Conservation (phyloP, 371 early-diverging fungal species). For the Mucor mucedo region DNA sequence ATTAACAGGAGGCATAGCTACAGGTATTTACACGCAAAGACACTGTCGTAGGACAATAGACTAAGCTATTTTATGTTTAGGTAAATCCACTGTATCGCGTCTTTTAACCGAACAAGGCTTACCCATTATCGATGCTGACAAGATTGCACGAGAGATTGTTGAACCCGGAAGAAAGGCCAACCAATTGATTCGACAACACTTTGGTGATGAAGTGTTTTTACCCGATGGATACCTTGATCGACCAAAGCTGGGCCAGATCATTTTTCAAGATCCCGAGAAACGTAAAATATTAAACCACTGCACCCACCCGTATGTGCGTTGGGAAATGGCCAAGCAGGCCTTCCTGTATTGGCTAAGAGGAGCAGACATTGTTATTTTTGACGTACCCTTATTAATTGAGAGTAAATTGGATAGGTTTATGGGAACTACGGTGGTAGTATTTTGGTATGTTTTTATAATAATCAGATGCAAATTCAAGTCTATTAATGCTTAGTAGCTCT, state of each 20-base stretch:
- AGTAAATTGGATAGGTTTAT: conserved; percentile 77
- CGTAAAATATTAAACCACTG: conserved; percentile 78
- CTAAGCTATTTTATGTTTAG: conserved; percentile 16
- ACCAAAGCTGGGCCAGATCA: conserved; percentile 76
- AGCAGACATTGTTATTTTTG: conserved; percentile 77
- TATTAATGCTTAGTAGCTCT: conserved; percentile 54
- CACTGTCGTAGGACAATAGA: not conserved
- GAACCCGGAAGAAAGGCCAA: conserved; percentile 78
- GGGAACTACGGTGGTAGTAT: conserved; percentile 78
- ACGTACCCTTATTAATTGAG: conserved; percentile 92
- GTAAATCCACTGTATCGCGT: conserved; percentile 84
- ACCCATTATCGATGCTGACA: conserved; percentile 93
- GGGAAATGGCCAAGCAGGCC: conserved; percentile 75
- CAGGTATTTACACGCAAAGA: conserved; percentile 42
- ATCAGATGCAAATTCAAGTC: no score
- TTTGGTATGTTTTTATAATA: conserved; percentile 57
- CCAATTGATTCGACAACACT: conserved; percentile 71
- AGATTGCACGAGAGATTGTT: conserved; percentile 88
- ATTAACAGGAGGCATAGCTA: conserved; percentile 92
- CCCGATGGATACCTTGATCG: conserved; percentile 71
- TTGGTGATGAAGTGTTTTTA: conserved; percentile 74
- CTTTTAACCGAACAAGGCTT: conserved; percentile 59
- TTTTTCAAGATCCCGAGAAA: conserved; percentile 77
- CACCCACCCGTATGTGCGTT: conserved; percentile 88
- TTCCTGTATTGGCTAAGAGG: conserved; percentile 76